phyloP scores from a whole-genome alignment of 768 basidiomycete species.

The Pulveroboletus frians region DNA sequence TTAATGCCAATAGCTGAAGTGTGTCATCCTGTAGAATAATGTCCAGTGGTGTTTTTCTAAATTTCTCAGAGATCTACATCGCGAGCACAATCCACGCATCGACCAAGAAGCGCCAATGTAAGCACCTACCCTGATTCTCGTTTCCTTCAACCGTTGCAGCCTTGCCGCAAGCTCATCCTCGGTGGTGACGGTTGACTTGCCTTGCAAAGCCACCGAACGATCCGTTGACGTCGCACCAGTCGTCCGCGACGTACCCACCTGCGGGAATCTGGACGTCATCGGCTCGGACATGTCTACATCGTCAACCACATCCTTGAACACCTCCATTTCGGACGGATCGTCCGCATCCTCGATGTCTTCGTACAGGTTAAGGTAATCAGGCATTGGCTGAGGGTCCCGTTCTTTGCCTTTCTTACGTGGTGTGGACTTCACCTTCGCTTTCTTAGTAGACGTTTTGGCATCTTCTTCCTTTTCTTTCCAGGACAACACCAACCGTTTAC shows the following conservation, averaged over 20 bases:
- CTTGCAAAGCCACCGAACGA: neutral
- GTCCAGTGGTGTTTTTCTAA: neutral
- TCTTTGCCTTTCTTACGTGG: constrained; percentile 21
- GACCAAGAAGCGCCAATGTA: neutral
- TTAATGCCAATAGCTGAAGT: constrained; percentile 21
- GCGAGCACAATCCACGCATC: neutral
- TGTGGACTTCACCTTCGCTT: neutral
- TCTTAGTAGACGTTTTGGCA: constrained; percentile 9
- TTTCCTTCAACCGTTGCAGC: constrained; percentile 17
- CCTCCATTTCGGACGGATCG: constrained; percentile 16
- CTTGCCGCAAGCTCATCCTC: constrained; percentile 12
- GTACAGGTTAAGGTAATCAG: constrained; percentile 16
- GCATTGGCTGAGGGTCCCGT: neutral
- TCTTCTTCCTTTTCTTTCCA: constrained; percentile 25
- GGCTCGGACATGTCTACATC: neutral
- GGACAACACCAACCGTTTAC: constrained; percentile 18
- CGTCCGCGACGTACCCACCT: constrained; percentile 10
- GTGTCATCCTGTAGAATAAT: constrained; percentile 23
- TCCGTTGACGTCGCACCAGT: neutral
- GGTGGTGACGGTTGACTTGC: neutral
- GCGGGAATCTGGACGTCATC: constrained; percentile 4
- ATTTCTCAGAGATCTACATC: constrained; percentile 15
- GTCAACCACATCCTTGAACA: constrained; percentile 10
- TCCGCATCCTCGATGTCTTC: constrained; percentile 29
- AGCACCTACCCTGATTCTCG: constrained; percentile 17